phyloP scores from a whole-genome alignment of 2,329 filamentous ascomycete species.

The Penicillium paneum region DNA sequence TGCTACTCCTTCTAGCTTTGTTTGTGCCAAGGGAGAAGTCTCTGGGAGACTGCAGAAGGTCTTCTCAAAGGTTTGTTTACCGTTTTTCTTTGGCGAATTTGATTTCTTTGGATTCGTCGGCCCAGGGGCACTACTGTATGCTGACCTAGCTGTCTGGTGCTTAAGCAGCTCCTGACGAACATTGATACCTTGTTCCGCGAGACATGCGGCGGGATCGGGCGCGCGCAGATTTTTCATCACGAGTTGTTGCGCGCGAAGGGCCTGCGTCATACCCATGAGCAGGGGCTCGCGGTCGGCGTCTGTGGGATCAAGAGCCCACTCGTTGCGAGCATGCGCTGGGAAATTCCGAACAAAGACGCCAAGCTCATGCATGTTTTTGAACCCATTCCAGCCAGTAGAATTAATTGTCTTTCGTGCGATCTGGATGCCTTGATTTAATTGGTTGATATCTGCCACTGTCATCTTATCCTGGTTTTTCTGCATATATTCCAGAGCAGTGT shows the following conservation, averaged over 20 bases:
- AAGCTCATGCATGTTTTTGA: constrained; percentile 71
- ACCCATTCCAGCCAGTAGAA: constrained; percentile 63
- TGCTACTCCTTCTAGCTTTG: constrained; percentile 70
- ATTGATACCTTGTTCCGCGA: constrained; percentile 43
- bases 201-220: constrained; percentile 39
- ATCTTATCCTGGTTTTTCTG: constrained; percentile 59
- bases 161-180: constrained; percentile 29
- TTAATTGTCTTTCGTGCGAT: constrained; percentile 59
- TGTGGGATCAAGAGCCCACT: constrained; percentile 64
- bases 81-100: constrained; percentile 27
- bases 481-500: constrained; percentile 67
- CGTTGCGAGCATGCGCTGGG: constrained; percentile 56
- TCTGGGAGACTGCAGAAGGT: constrained; percentile 28
- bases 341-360: constrained; percentile 69
- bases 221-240: constrained; percentile 43
- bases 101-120: constrained; percentile 13
- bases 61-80: constrained; percentile 30
- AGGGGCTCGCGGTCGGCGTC: constrained; percentile 44
- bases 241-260: constrained; percentile 55
- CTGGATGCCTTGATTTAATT: constrained; percentile 63
- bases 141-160: constrained; percentile 8
- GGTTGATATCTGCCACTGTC: constrained; percentile 56
- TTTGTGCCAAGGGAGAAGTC: constrained; percentile 55
- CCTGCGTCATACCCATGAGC: constrained; percentile 57
- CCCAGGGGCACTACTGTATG: constrained; percentile 19